phyloP scores from a whole-genome alignment of 2,329 filamentous ascomycete genomes.

The Cladosporium sp. region DNA sequence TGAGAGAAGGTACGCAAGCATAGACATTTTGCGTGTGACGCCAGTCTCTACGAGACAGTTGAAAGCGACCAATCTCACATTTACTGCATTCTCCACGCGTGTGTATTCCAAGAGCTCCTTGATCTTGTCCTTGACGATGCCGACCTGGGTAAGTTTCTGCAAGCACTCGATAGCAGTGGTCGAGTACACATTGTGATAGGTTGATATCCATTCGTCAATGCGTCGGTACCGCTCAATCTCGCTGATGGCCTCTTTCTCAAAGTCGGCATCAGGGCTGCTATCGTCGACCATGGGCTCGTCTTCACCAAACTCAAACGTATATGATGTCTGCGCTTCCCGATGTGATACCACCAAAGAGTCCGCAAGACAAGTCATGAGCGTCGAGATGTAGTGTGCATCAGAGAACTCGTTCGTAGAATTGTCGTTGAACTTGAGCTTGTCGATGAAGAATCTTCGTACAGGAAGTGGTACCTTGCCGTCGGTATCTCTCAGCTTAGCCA shows the following conservation, averaged over 20 bases:
- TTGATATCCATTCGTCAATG: constrained; percentile 64
- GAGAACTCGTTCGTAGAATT: constrained; percentile 85
- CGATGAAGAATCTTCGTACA: constrained; percentile 79
- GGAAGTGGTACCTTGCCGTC: constrained; percentile 72
- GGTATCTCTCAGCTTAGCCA: constrained; percentile 71
- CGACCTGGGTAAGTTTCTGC: constrained; percentile 50
- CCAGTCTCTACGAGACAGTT: constrained; percentile 54
- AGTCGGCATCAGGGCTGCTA: constrained; percentile 48
- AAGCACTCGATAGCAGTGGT: constrained; percentile 59
- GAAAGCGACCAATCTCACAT: constrained; percentile 58
- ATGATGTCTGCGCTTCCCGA: constrained; percentile 25
- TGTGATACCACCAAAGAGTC: constrained; percentile 47
- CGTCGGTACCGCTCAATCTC: constrained; percentile 61
- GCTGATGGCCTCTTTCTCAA: constrained; percentile 54
- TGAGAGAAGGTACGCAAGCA: constrained; percentile 55
- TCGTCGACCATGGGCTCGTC: constrained; percentile 47
- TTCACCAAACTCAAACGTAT: constrained; percentile 37
- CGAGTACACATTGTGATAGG: constrained; percentile 62
- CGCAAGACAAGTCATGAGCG: constrained; percentile 63
- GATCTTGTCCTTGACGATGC: constrained; percentile 49
- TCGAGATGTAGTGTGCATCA: constrained; percentile 83
- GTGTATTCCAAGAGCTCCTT: constrained; percentile 61
- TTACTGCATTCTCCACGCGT: constrained; percentile 54
- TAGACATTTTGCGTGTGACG: constrained; percentile 46
- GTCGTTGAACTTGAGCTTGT: constrained; percentile 89